Evolutionary conservation across 768 basidiomycete genomes (phyloP).

Genomic region (Paxillus ammoniavirescens): DNA sequence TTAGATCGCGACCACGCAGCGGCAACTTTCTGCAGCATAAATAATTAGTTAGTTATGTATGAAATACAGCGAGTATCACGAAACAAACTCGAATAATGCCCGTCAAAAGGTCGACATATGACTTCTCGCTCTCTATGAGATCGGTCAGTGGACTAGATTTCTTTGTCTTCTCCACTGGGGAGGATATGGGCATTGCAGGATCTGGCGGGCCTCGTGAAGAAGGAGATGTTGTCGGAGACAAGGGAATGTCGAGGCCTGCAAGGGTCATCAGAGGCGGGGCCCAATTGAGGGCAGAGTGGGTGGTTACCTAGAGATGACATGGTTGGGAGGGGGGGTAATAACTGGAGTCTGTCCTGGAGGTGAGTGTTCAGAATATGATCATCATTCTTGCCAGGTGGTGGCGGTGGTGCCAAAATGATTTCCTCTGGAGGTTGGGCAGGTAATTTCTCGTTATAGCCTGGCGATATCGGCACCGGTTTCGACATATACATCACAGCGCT

Average conservation of each 20-base stretch:
- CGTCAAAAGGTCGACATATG: conserved; percentile 87
- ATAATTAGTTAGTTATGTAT: conserved; percentile 9
- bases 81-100: conserved; percentile 83
- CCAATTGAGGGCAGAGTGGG: neutral
- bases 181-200: conserved; percentile 14
- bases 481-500: neutral
- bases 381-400: conserved; percentile 22
- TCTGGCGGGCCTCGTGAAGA: conserved; percentile 20
- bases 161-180: conserved; percentile 49
- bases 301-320: conserved; percentile 26
- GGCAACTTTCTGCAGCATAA: conserved; percentile 77
- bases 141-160: conserved; percentile 84
- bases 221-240: conserved; percentile 21
- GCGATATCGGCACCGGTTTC: conserved; percentile 28
- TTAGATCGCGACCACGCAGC: conserved; percentile 97
- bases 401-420: conserved; percentile 7
- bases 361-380: conserved; percentile 3
- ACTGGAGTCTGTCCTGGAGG: conserved; percentile 1
- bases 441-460: conserved; percentile 27
- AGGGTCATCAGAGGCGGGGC: conserved; percentile 16
- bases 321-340: conserved; percentile 13
- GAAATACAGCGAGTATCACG: neutral
- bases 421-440: conserved; percentile 18
- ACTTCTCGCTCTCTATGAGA: conserved; percentile 90
- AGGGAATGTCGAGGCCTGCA: conserved; percentile 23